Conservation (phyloP, 169 alveolate genomes). For the Eimeria sp. region DNA sequence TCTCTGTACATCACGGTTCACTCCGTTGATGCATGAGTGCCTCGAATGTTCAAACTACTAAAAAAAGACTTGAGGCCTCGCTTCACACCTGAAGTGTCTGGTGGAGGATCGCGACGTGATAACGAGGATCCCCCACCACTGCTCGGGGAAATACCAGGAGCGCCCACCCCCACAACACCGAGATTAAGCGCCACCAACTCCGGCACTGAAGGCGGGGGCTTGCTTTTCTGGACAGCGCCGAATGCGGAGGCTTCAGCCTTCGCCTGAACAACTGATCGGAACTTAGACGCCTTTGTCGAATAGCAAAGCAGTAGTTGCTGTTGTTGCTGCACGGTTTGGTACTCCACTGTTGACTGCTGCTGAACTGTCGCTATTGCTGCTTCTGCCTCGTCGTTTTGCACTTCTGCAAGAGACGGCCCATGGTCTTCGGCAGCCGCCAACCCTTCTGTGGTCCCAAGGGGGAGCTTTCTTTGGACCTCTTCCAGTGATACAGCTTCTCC, state of each 20-base stretch:
- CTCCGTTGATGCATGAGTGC: not conserved
- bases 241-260: not conserved
- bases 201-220: not conserved
- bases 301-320: slow-evolving; percentile 34
- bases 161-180: slow-evolving; percentile 42
- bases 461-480: not conserved
- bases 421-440: not conserved
- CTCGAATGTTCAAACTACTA: not conserved
- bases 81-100: slow-evolving; percentile 19
- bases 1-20: not conserved
- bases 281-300: not conserved
- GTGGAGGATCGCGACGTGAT: slow-evolving; percentile 43
- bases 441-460: not conserved
- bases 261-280: slow-evolving; percentile 6
- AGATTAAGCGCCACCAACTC: slow-evolving; percentile 42
- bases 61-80: no score
- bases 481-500: slow-evolving; percentile 17
- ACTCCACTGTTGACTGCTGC: not conserved
- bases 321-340: slow-evolving; percentile 37
- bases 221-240: not conserved
- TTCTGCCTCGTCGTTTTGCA: slow-evolving; percentile 4
- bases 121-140: not conserved
- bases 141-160: slow-evolving; percentile 42
- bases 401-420: not conserved
- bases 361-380: not conserved